Conservation (phyloP, 371 early-diverging fungal species). For the Mucor circinelloides region DNA sequence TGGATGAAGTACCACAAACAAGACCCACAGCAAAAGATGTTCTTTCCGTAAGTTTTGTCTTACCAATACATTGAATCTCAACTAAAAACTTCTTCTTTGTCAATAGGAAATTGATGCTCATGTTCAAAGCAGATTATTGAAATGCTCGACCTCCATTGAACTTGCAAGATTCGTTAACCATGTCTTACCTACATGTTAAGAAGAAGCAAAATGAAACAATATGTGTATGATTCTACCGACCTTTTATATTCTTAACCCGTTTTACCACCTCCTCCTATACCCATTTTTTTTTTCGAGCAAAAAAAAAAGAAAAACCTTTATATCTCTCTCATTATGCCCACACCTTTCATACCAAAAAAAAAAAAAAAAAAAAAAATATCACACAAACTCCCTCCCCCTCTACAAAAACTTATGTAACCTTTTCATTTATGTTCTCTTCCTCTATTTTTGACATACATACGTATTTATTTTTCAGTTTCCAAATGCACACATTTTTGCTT, state of each 20-base stretch:
- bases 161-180: constrained; percentile 35
- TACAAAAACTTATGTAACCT: neutral
- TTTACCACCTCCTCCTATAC: neutral
- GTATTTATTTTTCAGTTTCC: neutral
- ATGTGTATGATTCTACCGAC: neutral
- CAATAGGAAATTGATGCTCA: constrained; percentile 36
- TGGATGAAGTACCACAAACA: constrained; percentile 45
- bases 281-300: neutral
- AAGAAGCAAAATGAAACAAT: neutral
- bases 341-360: neutral
- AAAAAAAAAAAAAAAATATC: neutral
- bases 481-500: neutral
- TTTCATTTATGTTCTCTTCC: neutral
- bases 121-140: constrained; percentile 30
- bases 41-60: constrained; percentile 28
- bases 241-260: neutral
- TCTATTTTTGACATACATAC: neutral
- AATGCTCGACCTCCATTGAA: constrained; percentile 29
- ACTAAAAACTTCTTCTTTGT: neutral
- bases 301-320: neutral
- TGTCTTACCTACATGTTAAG: constrained; percentile 27
- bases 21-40: constrained; percentile 50
- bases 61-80: neutral
- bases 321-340: neutral
- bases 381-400: neutral